Evolutionary conservation across 805 yeast species (phyloP).

Genomic region (Sungouiella blattae): DNA sequence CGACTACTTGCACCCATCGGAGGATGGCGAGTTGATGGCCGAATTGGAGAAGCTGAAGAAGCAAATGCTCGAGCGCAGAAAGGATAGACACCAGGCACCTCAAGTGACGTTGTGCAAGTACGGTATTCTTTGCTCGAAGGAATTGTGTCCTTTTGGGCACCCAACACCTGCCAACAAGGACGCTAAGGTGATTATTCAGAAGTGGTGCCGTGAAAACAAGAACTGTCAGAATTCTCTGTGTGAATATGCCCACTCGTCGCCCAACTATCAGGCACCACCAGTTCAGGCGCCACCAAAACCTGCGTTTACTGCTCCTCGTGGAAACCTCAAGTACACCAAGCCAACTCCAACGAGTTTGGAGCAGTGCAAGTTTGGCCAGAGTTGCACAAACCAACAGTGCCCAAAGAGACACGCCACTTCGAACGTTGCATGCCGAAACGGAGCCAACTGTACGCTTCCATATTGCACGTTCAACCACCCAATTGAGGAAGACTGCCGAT

Average conservation of each 20-base stretch:
- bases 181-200: conserved; percentile 62
- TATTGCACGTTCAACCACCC: conserved; percentile 88
- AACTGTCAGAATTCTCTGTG: conserved; percentile 61
- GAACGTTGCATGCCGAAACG: conserved; percentile 74
- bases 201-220: conserved; percentile 76
- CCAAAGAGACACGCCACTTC: conserved; percentile 82
- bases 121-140: conserved; percentile 72
- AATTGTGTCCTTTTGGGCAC: conserved; percentile 83
- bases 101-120: conserved; percentile 62
- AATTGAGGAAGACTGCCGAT: conserved; percentile 72
- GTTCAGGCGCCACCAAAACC: conserved; percentile 11
- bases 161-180: conserved; percentile 83
- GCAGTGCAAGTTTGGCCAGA: conserved; percentile 75
- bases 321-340: conserved; percentile 2
- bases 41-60: conserved; percentile 62
- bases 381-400: conserved; percentile 76
- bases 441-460: conserved; percentile 69
- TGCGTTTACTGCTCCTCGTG: conserved; percentile 1
- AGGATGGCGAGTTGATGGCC: conserved; percentile 70
- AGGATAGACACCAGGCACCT: conserved; percentile 18
- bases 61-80: conserved; percentile 43
- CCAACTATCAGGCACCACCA: conserved; percentile 40
- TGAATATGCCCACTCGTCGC: conserved; percentile 79
- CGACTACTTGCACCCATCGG: conserved; percentile 77
- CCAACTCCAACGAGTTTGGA: conserved; percentile 55